Base-by-base conservation (phyloP, 2,329 filamentous ascomycete genomes). In the Curvularia spicifera region DNA sequence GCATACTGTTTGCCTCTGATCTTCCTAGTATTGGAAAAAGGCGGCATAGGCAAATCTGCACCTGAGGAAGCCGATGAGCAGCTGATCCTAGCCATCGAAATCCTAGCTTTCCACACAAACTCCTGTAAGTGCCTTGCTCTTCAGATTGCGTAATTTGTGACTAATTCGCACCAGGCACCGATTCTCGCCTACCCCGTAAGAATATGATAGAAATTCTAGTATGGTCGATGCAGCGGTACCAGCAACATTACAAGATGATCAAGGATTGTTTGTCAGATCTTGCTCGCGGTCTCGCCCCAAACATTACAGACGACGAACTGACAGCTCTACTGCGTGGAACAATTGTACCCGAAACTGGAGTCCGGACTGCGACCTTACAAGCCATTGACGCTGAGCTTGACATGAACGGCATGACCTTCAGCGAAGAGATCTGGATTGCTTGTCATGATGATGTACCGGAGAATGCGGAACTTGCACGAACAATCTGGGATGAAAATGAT, bases 401-500 rank as follows among this genome's bases (percentile, higher is more conserved):
- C 74, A 85, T 99, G 81, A 93, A 89, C 56, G 93, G 97, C 51
- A 82, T 93, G 33, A 85, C 88, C 29, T 95, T 93, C 71, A 95
- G 90, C 3, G 89, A 95, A 60, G 91, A 98, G 73, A 90, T 99
- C 22, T 99, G 93, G 93, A 83, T 99, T 42, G 91, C 91, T 43
- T 94, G 89, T 70, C 93, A 99, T 70, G 95, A 99, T 65, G 91
- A 96, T 67, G 87, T 92, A 20, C 87, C 90, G 43, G 93, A 98
- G 74, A 98, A 98, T 69, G 85, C 84, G 8, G 91, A 93, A 45
- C 82, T 96, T 52, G 94, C 91, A 6, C 85, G 84, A 51, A 91
- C 94, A 12, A 97, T 99, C 35, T 99, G 95, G 95, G 92, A 96
- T 71, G 95, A 97, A 71, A 96, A 94, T 72, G 89, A 87, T 7